These are phyloP conservation scores for Ophiostoma fasciatum DNA, from an alignment of 2,329 filamentous ascomycete genomes.

Conservation along the genomic window DNA sequence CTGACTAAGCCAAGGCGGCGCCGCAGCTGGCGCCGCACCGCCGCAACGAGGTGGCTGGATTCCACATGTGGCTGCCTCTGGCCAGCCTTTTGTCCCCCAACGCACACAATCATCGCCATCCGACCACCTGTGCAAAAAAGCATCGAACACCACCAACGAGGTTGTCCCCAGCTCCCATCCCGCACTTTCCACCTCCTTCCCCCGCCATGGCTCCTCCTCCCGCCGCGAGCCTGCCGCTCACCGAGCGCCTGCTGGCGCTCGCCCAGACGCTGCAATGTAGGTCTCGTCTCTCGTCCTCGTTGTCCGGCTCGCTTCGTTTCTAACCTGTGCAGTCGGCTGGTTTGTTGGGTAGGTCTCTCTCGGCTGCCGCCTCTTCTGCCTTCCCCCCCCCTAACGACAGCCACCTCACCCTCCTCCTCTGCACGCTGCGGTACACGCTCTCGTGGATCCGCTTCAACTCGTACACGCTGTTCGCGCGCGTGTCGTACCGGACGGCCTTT, in stretches of 20 bases:
- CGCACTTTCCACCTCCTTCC: no score
- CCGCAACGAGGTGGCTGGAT: no score
- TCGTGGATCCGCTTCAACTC: slow-evolving; percentile 86
- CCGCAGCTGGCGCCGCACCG: no score
- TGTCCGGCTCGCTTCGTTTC: slow-evolving; percentile 13
- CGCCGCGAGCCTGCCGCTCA: slow-evolving; percentile 51
- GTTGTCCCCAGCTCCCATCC: no score
- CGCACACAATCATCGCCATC: background rate
- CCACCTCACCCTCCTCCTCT: slow-evolving; percentile 73
- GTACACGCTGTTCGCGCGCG: slow-evolving; percentile 58
- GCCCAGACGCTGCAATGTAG: slow-evolving; percentile 87
- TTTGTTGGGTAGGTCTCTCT: slow-evolving; percentile 57
- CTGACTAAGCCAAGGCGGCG: no score
- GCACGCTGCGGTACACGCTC: slow-evolving; percentile 66
- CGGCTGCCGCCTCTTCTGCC: background rate
- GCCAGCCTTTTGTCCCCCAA: no score
- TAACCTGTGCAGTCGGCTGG: slow-evolving; percentile 51
- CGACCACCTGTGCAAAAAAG: background rate
- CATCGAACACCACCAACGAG: background rate
- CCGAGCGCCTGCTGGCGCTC: slow-evolving; percentile 60
- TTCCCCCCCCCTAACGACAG: slow-evolving; percentile 34
- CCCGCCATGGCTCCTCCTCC: slow-evolving; percentile 57
- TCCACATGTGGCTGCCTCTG: no score
- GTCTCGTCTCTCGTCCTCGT: slow-evolving; percentile 13
- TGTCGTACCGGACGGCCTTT: slow-evolving; percentile 85